These are phyloP conservation scores for Oldenlandia corymbosa DNA, from an alignment of 257 asterid genomes.

Conservation along the genomic window DNA sequence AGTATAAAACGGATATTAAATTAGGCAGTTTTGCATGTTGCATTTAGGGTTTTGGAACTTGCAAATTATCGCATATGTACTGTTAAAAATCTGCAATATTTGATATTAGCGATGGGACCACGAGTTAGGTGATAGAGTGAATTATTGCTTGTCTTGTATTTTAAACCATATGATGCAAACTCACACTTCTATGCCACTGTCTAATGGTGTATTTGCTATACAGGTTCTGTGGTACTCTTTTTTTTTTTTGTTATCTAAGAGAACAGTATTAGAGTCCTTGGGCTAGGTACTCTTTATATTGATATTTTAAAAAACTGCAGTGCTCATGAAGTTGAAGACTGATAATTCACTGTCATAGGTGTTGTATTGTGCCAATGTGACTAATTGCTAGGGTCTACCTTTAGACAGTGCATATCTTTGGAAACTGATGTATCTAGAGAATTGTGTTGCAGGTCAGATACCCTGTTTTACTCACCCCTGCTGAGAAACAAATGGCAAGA, in stretches of 20 bases:
- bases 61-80: too few relatives aligned
- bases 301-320: too few relatives aligned
- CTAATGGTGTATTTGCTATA: not conserved
- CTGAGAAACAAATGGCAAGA: conserved; percentile 95
- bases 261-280: too few relatives aligned
- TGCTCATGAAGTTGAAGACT: too few relatives aligned
- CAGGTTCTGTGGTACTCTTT: not conserved
- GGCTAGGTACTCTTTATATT: too few relatives aligned
- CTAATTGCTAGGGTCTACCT: not conserved
- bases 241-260: too few relatives aligned
- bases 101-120: too few relatives aligned
- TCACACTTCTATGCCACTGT: not conserved
- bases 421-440: not conserved
- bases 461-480: conserved; percentile 95
- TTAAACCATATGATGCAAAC: not conserved
- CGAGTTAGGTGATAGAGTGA: not conserved
- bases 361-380: not conserved
- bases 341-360: too few relatives aligned
- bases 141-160: not conserved
- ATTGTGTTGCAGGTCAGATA: conserved; percentile 65
- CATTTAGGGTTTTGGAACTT: conserved; percentile 2
- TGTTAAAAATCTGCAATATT: too few relatives aligned
- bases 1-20: not conserved
- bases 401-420: not conserved
- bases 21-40: not conserved